phyloP scores from a whole-genome alignment of 768 basidiomycete species.

The Hericium alpestre region DNA sequence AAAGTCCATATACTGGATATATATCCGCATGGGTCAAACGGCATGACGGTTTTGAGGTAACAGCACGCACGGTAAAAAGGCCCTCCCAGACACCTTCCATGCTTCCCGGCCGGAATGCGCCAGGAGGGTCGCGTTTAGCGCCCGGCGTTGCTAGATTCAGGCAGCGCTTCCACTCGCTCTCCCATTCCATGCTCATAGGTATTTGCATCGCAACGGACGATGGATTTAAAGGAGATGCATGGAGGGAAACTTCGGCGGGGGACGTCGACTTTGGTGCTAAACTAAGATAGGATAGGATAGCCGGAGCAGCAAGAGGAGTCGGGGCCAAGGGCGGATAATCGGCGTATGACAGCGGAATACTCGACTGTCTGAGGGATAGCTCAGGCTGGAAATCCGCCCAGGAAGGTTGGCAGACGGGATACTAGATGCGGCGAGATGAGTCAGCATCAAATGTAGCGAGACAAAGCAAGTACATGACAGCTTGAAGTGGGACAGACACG shows the following conservation, averaged over 20 bases:
- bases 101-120: constrained; percentile 52
- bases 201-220: constrained; percentile 12
- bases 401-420: constrained; percentile 42
- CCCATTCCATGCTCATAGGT: constrained; percentile 46
- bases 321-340: constrained; percentile 36
- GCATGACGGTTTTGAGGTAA: background rate
- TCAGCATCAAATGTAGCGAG: background rate
- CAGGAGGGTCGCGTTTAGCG: constrained; percentile 27
- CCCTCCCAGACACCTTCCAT: constrained; percentile 78
- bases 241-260: constrained; percentile 14
- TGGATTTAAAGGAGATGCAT: constrained; percentile 17
- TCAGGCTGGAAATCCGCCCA: constrained; percentile 50
- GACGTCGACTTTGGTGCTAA: constrained; percentile 26
- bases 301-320: constrained; percentile 57
- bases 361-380: constrained; percentile 6
- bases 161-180: constrained; percentile 60
- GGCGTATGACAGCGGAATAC: constrained; percentile 17
- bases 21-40: background rate
- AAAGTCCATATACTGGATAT: constrained; percentile 68
- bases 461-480: background rate
- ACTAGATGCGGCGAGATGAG: constrained; percentile 30
- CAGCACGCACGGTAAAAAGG: constrained; percentile 49
- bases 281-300: constrained; percentile 60
- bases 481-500: background rate
- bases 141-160: constrained; percentile 16